Evolutionary conservation across 192 early-diverging fungal genomes (phyloP).

Genomic region (Coemansia sp.): DNA sequence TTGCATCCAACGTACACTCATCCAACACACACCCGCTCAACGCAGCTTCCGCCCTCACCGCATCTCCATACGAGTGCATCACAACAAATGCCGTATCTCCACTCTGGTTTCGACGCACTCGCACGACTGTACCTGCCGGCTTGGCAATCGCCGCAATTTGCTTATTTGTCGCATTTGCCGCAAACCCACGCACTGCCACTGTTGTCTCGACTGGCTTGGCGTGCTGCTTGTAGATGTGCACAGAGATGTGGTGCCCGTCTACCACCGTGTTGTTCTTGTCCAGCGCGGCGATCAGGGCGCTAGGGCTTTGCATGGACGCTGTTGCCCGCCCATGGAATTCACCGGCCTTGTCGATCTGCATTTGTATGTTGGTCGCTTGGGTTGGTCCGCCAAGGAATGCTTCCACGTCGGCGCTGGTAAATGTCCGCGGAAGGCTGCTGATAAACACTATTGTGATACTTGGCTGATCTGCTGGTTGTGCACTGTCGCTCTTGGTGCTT

Average conservation of each 20-base stretch:
- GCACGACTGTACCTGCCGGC: constrained; percentile 18
- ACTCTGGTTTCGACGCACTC: constrained; percentile 28
- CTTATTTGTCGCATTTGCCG: constrained; percentile 35
- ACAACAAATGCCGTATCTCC: constrained; percentile 29
- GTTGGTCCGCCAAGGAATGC: constrained; percentile 19
- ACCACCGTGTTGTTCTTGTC: constrained; percentile 37
- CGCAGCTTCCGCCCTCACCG: constrained; percentile 7
- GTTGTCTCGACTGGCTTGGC: constrained; percentile 5
- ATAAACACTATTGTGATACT: constrained; percentile 19
- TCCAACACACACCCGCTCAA: constrained; percentile 28
- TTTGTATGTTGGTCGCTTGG: constrained; percentile 5
- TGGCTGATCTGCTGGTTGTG: neutral
- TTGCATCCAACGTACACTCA: constrained; percentile 11
- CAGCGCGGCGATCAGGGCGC: constrained; percentile 30
- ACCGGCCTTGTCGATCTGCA: constrained; percentile 29
- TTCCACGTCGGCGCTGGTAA: constrained; percentile 8
- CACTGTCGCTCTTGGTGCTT: neutral
- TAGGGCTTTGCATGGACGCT: constrained; percentile 8
- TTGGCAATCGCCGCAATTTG: constrained; percentile 32
- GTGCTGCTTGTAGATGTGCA: constrained; percentile 37
- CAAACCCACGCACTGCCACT: constrained; percentile 36
- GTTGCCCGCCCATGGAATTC: constrained; percentile 34
- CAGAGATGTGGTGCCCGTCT: constrained; percentile 18
- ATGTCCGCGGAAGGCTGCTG: constrained; percentile 22
- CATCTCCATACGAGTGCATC: constrained; percentile 27